Conservation (phyloP, 192 early-diverging fungal genomes). For the Entophlyctis luteolus region DNA sequence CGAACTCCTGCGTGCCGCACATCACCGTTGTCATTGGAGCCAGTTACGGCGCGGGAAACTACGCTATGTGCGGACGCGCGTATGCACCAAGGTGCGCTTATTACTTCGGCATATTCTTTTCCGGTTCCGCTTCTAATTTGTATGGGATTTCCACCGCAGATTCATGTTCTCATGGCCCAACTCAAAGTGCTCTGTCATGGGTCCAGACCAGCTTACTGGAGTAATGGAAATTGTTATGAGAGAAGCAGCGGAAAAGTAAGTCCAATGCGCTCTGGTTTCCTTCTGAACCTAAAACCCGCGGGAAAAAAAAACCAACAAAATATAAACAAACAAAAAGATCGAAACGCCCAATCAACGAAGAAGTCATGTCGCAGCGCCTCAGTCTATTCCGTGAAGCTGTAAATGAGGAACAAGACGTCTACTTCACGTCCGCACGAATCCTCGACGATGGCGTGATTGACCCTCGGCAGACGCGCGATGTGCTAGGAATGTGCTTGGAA, state of each 20-base stretch:
- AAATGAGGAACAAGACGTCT: constrained; percentile 57
- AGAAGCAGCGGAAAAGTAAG: constrained; percentile 54
- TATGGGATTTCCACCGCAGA: constrained; percentile 12
- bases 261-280: background rate
- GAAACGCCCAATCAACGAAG: constrained; percentile 52
- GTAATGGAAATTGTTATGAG: constrained; percentile 68
- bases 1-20: constrained; percentile 43
- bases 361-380: constrained; percentile 41
- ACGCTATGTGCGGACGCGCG: constrained; percentile 64
- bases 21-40: constrained; percentile 60
- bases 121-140: background rate
- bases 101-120: background rate
- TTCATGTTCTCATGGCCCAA: constrained; percentile 72
- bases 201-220: constrained; percentile 63
- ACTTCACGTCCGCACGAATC: constrained; percentile 56
- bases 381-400: constrained; percentile 51
- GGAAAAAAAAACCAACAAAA: background rate
- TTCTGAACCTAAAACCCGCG: background rate
- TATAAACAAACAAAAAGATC: constrained; percentile 24
- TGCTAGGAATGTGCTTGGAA: constrained; percentile 59
- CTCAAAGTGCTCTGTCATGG: constrained; percentile 66
- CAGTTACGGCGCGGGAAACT: constrained; percentile 68
- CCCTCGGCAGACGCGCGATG: constrained; percentile 55
- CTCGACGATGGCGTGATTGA: constrained; percentile 64
- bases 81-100: constrained; percentile 52